A percentile compares a stretch with the other conserved stretches of the same genome.
Conservation (phyloP, 1,284 basidiomycete species). For the Sanguinoderma infundibulare region DNA sequence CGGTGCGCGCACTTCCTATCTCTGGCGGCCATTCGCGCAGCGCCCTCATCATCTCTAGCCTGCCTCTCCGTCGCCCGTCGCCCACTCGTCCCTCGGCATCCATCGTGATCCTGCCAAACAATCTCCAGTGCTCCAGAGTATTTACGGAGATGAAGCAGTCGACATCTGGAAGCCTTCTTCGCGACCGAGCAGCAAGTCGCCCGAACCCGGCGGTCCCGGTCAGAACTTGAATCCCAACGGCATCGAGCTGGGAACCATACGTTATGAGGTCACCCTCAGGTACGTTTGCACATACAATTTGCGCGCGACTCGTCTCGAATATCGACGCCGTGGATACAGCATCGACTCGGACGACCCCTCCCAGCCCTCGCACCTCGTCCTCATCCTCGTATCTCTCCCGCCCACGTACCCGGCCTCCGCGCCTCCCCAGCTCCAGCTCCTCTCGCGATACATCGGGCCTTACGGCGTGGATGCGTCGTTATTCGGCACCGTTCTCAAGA, state of each 20-base stretch:
- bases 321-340: not conserved
- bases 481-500: slow-evolving; percentile 81
- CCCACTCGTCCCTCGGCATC: not conserved
- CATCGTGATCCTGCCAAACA: slow-evolving; percentile 5
- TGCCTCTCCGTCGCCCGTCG: slow-evolving; percentile 4
- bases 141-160: slow-evolving; percentile 77
- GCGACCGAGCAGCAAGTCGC: slow-evolving; percentile 10
- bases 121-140: slow-evolving; percentile 73
- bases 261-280: slow-evolving; percentile 67
- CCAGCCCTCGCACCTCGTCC: slow-evolving; percentile 32
- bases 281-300: slow-evolving; percentile 31
- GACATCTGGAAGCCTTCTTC: slow-evolving; percentile 51
- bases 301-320: not conserved
- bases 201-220: slow-evolving; percentile 25
- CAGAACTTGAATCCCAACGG: slow-evolving; percentile 5
- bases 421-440: slow-evolving; percentile 83
- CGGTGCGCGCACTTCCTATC: slow-evolving; percentile 48
- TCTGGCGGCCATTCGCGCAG: slow-evolving; percentile 24
- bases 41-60: slow-evolving; percentile 24
- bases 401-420: slow-evolving; percentile 70
- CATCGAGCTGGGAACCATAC: slow-evolving; percentile 44
- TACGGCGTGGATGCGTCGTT: slow-evolving; percentile 74
- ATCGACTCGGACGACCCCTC: slow-evolving; percentile 15
- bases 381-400: slow-evolving; percentile 79
- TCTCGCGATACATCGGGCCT: slow-evolving; percentile 85